Conservation (phyloP, 2,329 filamentous ascomycete genomes). For the Sporothrix globosa region DNA sequence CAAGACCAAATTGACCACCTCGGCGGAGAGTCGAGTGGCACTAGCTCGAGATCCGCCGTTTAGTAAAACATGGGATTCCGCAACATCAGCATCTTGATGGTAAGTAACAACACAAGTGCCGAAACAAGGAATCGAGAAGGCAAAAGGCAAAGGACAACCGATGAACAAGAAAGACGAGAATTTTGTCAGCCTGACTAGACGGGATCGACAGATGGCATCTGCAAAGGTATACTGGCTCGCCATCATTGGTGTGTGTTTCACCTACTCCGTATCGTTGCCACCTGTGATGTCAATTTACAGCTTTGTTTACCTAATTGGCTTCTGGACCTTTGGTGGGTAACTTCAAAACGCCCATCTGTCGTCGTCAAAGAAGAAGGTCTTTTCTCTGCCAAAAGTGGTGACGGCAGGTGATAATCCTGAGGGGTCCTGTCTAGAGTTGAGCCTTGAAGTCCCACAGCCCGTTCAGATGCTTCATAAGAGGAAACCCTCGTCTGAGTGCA, state of each 20-base stretch:
- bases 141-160: neutral
- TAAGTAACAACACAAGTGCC: neutral
- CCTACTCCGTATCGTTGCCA: neutral
- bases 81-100: conserved; percentile 4
- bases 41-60: neutral
- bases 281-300: neutral
- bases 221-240: neutral
- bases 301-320: neutral
- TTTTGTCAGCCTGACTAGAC: neutral
- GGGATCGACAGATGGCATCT: no score
- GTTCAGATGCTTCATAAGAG: neutral
- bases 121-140: neutral
- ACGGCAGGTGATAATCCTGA: neutral
- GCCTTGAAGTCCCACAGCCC: neutral
- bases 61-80: neutral
- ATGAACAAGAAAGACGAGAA: neutral
- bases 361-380: conserved; percentile 17
- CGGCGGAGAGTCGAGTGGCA: neutral
- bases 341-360: conserved; percentile 2
- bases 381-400: conserved; percentile 15
- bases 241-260: neutral
- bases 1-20: neutral
- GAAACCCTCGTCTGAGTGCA: neutral
- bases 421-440: neutral
- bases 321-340: neutral